phyloP scores from a whole-genome alignment of 345 rosid genomes.

The Populus euphratica region DNA sequence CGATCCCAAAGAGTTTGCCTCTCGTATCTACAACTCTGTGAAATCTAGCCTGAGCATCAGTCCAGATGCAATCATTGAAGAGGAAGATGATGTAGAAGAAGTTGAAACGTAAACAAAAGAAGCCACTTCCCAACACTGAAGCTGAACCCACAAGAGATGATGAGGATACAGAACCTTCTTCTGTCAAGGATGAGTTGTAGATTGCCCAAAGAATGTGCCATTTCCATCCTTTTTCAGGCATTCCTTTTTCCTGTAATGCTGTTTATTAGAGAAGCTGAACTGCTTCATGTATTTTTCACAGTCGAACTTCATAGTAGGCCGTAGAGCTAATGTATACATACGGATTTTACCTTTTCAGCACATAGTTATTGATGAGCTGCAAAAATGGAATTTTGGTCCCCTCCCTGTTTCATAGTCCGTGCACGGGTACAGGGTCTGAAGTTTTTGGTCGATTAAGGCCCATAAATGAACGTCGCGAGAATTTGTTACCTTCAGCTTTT shows the following conservation, averaged over 20 bases:
- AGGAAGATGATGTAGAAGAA: constrained; percentile 72
- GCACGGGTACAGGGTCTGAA: neutral
- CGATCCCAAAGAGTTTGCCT: constrained; percentile 90
- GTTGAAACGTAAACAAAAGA: constrained; percentile 36
- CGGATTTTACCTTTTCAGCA: constrained; percentile 23
- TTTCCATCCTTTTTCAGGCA: neutral
- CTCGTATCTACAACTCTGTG: constrained; percentile 68
- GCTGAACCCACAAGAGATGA: constrained; percentile 29
- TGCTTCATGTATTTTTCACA: constrained; percentile 13
- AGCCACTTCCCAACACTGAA: constrained; percentile 22
- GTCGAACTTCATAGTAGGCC: constrained; percentile 2
- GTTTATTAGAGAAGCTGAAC: constrained; percentile 1
- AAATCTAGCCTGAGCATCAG: constrained; percentile 68
- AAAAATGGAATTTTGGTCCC: neutral
- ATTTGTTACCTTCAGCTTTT: neutral
- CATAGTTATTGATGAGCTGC: neutral
- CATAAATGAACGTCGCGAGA: neutral
- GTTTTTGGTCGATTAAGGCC: neutral
- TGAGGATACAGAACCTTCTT: constrained; percentile 30
- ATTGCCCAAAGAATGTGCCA: neutral
- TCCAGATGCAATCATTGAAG: constrained; percentile 72
- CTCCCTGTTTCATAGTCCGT: neutral
- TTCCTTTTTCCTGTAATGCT: neutral
- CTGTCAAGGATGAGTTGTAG: constrained; percentile 53
- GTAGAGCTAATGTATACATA: constrained; percentile 13